A percentile compares a stretch with the other conserved stretches of the same genome.
phyloP scores from a whole-genome alignment of 2,329 filamentous ascomycete genomes.

The Colletotrichum cereale region DNA sequence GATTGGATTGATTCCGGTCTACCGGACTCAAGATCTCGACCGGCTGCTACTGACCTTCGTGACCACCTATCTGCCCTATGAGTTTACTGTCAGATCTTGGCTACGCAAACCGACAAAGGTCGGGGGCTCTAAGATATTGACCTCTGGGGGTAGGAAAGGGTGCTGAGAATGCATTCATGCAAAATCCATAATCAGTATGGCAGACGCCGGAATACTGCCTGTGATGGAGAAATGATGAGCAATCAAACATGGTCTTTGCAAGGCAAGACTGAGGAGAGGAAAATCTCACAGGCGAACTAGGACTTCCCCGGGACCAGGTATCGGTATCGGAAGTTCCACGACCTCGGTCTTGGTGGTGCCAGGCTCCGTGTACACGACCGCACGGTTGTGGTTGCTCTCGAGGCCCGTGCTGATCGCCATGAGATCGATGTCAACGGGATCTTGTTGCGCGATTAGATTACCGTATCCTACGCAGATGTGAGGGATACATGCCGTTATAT shows the following conservation, averaged over 20 bases:
- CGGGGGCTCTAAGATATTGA: background rate
- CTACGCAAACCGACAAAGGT: background rate
- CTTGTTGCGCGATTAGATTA: background rate
- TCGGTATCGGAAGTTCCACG: slow-evolving; percentile 44
- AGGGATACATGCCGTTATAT: slow-evolving; percentile 35
- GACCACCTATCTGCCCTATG: slow-evolving; percentile 42
- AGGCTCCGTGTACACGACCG: slow-evolving; percentile 45
- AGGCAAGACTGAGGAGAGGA: background rate
- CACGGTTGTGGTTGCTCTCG: slow-evolving; percentile 41
- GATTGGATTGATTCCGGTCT: background rate
- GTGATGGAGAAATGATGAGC: background rate
- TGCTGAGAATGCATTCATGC: slow-evolving; percentile 42
- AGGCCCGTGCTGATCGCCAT: slow-evolving; percentile 34
- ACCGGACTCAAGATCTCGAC: background rate
- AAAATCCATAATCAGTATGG: slow-evolving; percentile 46
- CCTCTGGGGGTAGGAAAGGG: slow-evolving; percentile 38
- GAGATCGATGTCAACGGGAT: slow-evolving; percentile 1
- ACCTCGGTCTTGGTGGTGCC: slow-evolving; percentile 45
- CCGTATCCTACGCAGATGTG: background rate
- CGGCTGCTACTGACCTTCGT: slow-evolving; percentile 35
- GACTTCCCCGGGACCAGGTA: slow-evolving; percentile 44
- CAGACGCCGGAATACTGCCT: slow-evolving; percentile 46
- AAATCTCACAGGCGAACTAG: slow-evolving; percentile 44
- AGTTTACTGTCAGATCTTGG: slow-evolving; percentile 15
- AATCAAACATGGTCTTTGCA: background rate